Evolutionary conservation across 495 filamentous ascomycete genomes (phyloP).

Genomic region (Coniosporium apollinis): DNA sequence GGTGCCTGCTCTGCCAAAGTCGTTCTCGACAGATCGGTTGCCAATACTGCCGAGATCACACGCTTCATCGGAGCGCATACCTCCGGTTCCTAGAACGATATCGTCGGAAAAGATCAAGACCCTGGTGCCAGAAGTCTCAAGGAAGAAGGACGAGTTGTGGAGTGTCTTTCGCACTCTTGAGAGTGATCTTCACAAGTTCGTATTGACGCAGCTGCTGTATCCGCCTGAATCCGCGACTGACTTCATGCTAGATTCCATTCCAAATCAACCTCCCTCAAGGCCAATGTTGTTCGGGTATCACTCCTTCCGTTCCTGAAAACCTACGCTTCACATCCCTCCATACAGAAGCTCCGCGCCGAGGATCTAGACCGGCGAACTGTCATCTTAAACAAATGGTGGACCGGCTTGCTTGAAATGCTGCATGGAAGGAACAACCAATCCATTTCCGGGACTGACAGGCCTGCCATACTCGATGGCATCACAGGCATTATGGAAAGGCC

Average conservation of each 20-base stretch:
- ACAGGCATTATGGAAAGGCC: slow-evolving; percentile 77
- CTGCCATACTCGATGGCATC: slow-evolving; percentile 65
- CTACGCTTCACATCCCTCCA: slow-evolving; percentile 54
- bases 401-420: slow-evolving; percentile 70
- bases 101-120: slow-evolving; percentile 24
- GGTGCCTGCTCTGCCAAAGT: slow-evolving; percentile 37
- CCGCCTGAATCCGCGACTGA: slow-evolving; percentile 7
- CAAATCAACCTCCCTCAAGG: slow-evolving; percentile 59
- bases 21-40: slow-evolving; percentile 42
- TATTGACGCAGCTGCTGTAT: slow-evolving; percentile 3
- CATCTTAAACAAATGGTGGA: slow-evolving; percentile 94
- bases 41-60: slow-evolving; percentile 25
- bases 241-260: slow-evolving; percentile 46
- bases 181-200: slow-evolving; percentile 60
- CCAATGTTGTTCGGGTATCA: slow-evolving; percentile 57
- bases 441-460: slow-evolving; percentile 62
- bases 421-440: slow-evolving; percentile 55
- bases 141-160: slow-evolving; percentile 81
- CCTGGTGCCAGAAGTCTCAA: slow-evolving; percentile 22
- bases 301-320: slow-evolving; percentile 73
- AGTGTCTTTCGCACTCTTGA: slow-evolving; percentile 66
- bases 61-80: slow-evolving; percentile 29
- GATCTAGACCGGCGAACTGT: slow-evolving; percentile 71
- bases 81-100: slow-evolving; percentile 33
- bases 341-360: slow-evolving; percentile 51